Base-by-base conservation (phyloP, 1,139 yeast genomes). In the Arxiozyma heterogenica region DNA sequence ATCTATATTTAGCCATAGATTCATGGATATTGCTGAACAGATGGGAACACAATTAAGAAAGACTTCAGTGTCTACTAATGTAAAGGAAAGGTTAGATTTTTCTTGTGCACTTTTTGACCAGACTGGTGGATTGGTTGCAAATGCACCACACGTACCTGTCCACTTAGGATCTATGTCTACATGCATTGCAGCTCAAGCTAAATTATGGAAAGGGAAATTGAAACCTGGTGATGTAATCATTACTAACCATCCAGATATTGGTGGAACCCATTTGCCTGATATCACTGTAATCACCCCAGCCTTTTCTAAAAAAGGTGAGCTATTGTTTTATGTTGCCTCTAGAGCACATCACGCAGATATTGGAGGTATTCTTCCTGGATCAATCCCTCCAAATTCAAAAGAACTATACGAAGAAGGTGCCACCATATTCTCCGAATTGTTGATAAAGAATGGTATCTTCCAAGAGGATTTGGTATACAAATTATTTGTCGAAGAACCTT, bases 141-240 rank as follows among this genome's bases (percentile, higher is more conserved):
- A 86, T 70, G 95, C 95, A 0, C 94, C 94, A 0, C 94, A 87
- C 68, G 86, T 87, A 52, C 95, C 95, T 0, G 91, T 86, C 47
- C 95, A 87, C 66, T 72, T 87, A 57, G 95, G 95, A 1, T 87
- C 95, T 3, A 87, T 87, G 95, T 84, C 91, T 1, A 83, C 86
- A 52, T 89, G 91, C n/a, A 87, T 86, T 11, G 77, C 79, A 52
- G 83, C 80, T 11, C 93, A 86, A 68, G 78, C 79, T 44, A 75
- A 81, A 47, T 56, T 80, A 41, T 85, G 93, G 90, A 71, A 78
- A 55, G 85, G 81, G 15, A 75, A 72, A 57, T 61, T 80, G 34
- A 71, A 78, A 54, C 82, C 79, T 11, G 94, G 94, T 27, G 94
- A 86, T 70, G 93, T 86, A 1, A 68, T 86, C 39, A 84, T 85